Base-by-base conservation (phyloP, 441 rosid genomes). In the Adansonia grandidieri region DNA sequence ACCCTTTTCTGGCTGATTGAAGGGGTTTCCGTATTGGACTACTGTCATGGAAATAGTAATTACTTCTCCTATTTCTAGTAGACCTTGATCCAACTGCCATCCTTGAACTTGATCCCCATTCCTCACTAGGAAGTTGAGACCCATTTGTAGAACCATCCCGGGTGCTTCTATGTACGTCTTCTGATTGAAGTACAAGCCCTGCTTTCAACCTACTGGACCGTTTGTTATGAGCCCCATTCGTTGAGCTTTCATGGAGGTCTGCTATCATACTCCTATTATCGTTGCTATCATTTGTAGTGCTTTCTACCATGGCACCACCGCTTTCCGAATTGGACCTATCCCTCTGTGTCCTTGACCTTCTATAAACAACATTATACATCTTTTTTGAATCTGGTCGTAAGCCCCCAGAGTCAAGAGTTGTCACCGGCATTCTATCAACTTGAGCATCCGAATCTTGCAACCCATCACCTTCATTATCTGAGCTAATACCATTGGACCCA, bases 31-130 rank as follows among this genome's bases (percentile, higher is more conserved):
- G 86, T 82, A 83, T 68, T 50, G 90, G 91, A 82, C 89, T 87
- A 50, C 83, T 75, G 76, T 93, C 98, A 82, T 79, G 88, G 78
- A 82, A 79, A 73, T 87, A 76, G 84, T 85, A 87, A 83, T 86
- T 91, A 40, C 87, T 88, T 86, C 90, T 93, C 87, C 98, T 91
- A 79, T 91, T 91, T 87, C 99, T 91, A 50, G 93, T 84, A 63
- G 98, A 92, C 88, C 98, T 90, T 80, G 87, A 74, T 62, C 97
- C 89, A 77, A 91, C 96, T 47, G 89, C 79, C 84, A 78, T 79
- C 83, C 84, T 94, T 62, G 98, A 87, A 83, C 92, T 76, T 7
- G 95, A 90, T 83, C 89, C 92, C 87, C 85, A 84, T 81, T 92
- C 94, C 83, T 90, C 93, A 28, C 63, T 68, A 32, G 89, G 84